Percentiles rank a stretch among this genome's conserved stretches.
Evolutionary conservation across 306 rosid species (phyloP).

Genomic region (Lotus japonicus): DNA sequence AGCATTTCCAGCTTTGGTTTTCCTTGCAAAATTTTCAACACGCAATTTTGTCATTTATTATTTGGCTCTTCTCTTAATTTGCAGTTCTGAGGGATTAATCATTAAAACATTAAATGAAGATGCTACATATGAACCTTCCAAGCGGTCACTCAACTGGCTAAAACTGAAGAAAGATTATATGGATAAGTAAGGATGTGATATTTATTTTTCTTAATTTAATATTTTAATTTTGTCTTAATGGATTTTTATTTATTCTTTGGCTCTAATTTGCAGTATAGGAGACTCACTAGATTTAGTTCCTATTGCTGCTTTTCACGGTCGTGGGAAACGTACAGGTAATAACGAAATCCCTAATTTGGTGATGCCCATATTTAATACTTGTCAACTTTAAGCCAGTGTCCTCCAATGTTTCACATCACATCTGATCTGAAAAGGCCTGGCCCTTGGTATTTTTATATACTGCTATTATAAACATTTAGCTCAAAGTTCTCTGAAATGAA

Average conservation of each 20-base stretch:
- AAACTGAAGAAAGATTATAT: slow-evolving; percentile 93
- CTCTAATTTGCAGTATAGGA: slow-evolving; percentile 63
- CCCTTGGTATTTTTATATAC: slow-evolving; percentile 13
- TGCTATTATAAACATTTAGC: slow-evolving; percentile 1
- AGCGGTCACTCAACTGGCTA: slow-evolving; percentile 84
- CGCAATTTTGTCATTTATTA: background rate
- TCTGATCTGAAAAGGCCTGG: background rate
- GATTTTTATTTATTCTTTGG: slow-evolving; percentile 19
- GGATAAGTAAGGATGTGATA: slow-evolving; percentile 46
- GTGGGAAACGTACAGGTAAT: slow-evolving; percentile 93
- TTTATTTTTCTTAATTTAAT: background rate
- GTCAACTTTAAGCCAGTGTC: background rate
- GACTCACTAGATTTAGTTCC: slow-evolving; percentile 97
- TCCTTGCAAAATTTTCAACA: background rate
- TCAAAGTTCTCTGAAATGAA: slow-evolving; percentile 12
- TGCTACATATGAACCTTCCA: slow-evolving; percentile 93
- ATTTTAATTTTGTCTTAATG: slow-evolving; percentile 6
- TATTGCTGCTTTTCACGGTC: slow-evolving; percentile 93
- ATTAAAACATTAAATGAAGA: slow-evolving; percentile 77
- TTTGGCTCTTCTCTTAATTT: slow-evolving; percentile 24
- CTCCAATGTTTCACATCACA: background rate
- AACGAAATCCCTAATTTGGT: background rate
- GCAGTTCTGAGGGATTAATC: slow-evolving; percentile 87
- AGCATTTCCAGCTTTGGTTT: background rate
- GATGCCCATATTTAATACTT: background rate